These are phyloP conservation scores for Hippophae tibetana DNA, from an alignment of 306 rosid genomes.

Conservation along the genomic window DNA sequence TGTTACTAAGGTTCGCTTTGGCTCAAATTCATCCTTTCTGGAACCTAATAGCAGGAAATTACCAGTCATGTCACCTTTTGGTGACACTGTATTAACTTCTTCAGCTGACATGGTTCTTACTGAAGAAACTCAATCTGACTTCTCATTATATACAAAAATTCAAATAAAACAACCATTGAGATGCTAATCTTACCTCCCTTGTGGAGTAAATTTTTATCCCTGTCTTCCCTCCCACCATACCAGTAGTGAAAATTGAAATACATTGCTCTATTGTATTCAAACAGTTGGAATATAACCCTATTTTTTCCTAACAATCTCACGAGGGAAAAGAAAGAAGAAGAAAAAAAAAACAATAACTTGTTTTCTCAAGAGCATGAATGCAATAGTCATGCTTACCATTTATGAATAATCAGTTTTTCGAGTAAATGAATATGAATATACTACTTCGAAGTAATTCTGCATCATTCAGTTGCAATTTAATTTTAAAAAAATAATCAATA, in stretches of 20 bases:
- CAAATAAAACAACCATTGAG: background rate
- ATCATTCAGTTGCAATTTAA: background rate
- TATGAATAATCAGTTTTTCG: background rate
- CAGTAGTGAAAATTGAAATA: too few species aligned
- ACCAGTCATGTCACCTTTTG: background rate
- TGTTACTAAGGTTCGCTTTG: background rate
- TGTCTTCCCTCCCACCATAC: background rate
- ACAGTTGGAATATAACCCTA: too few species aligned
- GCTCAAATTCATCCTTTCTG: background rate
- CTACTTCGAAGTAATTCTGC: background rate
- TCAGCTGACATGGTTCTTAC: slow-evolving; percentile 1
- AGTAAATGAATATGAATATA: slow-evolving; percentile 1
- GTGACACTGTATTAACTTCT: background rate
- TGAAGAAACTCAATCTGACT: background rate
- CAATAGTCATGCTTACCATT: too few species aligned
- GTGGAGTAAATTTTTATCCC: background rate
- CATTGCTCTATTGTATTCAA: too few species aligned
- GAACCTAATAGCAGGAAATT: background rate
- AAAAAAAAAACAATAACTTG: too few species aligned
- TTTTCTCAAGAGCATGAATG: too few species aligned
- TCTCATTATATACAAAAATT: background rate
- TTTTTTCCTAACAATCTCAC: too few species aligned
- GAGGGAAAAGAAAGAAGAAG: too few species aligned
- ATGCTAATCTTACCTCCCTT: background rate
- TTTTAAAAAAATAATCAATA: slow-evolving; percentile 2